phyloP scores from a whole-genome alignment of 257 asterid species.

The Linaria vulgaris region DNA sequence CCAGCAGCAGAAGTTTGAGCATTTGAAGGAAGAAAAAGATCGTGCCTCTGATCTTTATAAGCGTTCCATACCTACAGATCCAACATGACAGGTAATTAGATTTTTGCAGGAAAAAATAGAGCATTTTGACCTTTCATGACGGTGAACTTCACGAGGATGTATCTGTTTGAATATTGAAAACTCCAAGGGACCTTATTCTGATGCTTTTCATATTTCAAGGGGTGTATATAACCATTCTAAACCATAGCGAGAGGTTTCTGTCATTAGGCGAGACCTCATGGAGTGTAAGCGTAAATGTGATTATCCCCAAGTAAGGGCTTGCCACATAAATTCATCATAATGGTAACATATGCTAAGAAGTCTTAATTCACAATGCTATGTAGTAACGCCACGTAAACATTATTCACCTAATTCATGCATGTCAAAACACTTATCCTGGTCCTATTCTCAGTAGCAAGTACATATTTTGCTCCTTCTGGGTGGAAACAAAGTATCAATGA shows the following conservation, averaged over 20 bases:
- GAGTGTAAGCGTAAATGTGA: too few relatives aligned
- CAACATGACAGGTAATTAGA: background rate
- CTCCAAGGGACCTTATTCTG: too few relatives aligned
- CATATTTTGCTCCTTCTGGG: background rate
- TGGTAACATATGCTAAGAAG: background rate
- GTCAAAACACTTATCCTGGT: too few relatives aligned
- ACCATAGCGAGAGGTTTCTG: too few relatives aligned
- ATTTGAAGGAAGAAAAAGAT: slow-evolving; percentile 95
- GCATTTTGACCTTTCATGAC: background rate
- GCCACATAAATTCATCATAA: background rate
- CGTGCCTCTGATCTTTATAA: slow-evolving; percentile 93
- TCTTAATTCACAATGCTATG: background rate
- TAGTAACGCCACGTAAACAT: background rate
- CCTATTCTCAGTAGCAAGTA: background rate
- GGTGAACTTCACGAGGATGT: background rate
- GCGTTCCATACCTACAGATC: slow-evolving; percentile 92
- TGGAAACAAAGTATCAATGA: background rate
- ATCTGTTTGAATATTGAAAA: background rate
- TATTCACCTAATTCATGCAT: too few relatives aligned
- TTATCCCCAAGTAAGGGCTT: background rate
- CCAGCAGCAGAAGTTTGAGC: slow-evolving; percentile 99
- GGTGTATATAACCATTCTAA: too few relatives aligned
- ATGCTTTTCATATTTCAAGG: too few relatives aligned
- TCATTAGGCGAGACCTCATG: too few relatives aligned
- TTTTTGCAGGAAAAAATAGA: too few relatives aligned